A percentile compares a stretch with the other conserved stretches of the same genome.
Evolutionary conservation across 257 asterid genomes (phyloP).

Genomic region (Solanum clarkiae): DNA sequence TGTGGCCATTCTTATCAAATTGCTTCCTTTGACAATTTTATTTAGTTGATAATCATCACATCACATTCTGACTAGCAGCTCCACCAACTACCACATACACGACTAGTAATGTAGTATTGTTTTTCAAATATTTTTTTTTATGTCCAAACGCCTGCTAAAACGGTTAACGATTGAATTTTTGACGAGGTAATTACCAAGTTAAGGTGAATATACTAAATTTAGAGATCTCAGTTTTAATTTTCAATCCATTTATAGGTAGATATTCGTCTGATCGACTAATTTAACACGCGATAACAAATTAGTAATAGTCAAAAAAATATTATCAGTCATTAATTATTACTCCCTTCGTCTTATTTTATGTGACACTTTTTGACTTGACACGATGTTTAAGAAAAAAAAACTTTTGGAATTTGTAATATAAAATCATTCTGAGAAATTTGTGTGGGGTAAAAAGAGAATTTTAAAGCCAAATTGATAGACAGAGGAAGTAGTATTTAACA

Average conservation of each 20-base stretch:
- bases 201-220: not conserved
- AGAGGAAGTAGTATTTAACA: not conserved
- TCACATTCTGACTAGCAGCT: not conserved
- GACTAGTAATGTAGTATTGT: not conserved
- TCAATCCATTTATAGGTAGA: not conserved
- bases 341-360: too few species aligned
- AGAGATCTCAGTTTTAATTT: not conserved
- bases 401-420: too few species aligned
- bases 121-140: too few species aligned
- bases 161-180: not conserved
- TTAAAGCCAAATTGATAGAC: too few species aligned
- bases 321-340: too few species aligned
- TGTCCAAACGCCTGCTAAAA: not conserved
- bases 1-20: not conserved
- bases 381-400: too few species aligned
- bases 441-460: too few species aligned
- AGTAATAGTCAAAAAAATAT: not conserved
- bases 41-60: not conserved
- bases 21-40: not conserved
- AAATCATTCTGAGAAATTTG: too few species aligned
- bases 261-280: not conserved
- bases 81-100: not conserved
- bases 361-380: too few species aligned
- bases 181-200: not conserved
- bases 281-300: not conserved